A percentile compares a stretch with the other conserved stretches of the same genome.
These are phyloP conservation scores for Cetraspora pellucida DNA, from an alignment of 192 early-diverging fungal species.

Conservation along the genomic window DNA sequence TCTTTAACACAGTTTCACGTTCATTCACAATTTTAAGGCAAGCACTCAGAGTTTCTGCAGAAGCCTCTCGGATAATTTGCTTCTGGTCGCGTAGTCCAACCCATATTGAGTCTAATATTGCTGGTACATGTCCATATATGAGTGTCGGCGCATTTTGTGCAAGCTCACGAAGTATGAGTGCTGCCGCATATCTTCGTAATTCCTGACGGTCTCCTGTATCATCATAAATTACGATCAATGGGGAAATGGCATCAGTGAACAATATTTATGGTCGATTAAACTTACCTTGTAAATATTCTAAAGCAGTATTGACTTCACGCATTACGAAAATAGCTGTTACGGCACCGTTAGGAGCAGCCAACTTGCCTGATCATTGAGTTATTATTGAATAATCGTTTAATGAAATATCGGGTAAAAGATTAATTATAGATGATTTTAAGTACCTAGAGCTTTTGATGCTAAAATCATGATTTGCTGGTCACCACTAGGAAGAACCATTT, in stretches of 20 bases:
- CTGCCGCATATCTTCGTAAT: constrained; percentile 75
- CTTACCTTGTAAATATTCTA: constrained; percentile 79
- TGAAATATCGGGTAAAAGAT: not conserved
- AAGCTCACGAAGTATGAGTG: constrained; percentile 75
- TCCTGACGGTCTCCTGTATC: constrained; percentile 75
- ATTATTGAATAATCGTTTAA: too few species aligned
- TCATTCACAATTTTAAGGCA: constrained; percentile 78
- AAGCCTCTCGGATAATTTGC: constrained; percentile 74
- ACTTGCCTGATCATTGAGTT: constrained; percentile 42
- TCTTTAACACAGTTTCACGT: constrained; percentile 67
- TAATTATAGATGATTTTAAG: not conserved
- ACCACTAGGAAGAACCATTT: constrained; percentile 65
- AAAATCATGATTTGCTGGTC: constrained; percentile 67
- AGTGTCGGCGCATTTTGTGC: constrained; percentile 78
- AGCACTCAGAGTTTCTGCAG: constrained; percentile 77
- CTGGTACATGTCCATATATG: constrained; percentile 78
- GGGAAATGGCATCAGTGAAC: not conserved
- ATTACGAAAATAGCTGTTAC: constrained; percentile 77
- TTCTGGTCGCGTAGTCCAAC: constrained; percentile 80
- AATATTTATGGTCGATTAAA: not conserved
- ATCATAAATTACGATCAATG: not conserved
- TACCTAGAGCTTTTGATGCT: constrained; percentile 75
- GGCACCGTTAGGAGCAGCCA: constrained; percentile 61
- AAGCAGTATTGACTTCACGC: constrained; percentile 73
- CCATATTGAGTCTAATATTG: constrained; percentile 85